These are phyloP conservation scores for Henckelia pumila DNA, from an alignment of 257 asterid genomes.

Conservation along the genomic window DNA sequence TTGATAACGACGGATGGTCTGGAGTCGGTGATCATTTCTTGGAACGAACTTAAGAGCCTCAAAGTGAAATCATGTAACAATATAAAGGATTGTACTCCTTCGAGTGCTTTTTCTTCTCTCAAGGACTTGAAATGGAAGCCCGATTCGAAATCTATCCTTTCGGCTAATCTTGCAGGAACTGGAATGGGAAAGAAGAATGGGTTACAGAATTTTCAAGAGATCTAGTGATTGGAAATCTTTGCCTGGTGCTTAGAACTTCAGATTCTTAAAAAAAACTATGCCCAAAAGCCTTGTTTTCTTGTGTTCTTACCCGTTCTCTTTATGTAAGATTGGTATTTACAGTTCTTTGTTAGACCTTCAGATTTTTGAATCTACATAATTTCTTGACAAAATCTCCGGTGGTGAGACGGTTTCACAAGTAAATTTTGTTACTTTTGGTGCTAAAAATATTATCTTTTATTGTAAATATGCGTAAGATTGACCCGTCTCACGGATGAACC, in stretches of 20 bases:
- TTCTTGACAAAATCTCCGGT: too few relatives aligned
- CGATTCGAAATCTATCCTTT: conserved; percentile 45
- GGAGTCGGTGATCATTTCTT: conserved; percentile 49
- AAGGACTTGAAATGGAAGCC: conserved; percentile 69
- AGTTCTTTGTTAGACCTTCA: neutral
- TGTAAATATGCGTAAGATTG: too few relatives aligned
- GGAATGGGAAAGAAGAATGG: conserved; percentile 64
- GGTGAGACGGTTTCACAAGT: too few relatives aligned
- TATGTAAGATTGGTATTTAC: neutral
- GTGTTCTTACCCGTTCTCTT: neutral
- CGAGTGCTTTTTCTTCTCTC: conserved; percentile 46
- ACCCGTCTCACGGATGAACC: too few relatives aligned
- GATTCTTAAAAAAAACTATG: conserved; percentile 1
- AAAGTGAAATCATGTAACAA: conserved; percentile 56
- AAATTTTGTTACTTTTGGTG: too few relatives aligned
- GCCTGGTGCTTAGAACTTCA: conserved; percentile 36
- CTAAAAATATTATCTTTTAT: too few relatives aligned
- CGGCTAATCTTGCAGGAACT: conserved; percentile 50
- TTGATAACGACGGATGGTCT: conserved; percentile 57
- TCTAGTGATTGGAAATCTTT: conserved; percentile 62
- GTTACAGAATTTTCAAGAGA: conserved; percentile 52
- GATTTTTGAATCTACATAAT: neutral
- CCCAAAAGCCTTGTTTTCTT: neutral
- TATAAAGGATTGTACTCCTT: conserved; percentile 53
- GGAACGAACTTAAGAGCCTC: conserved; percentile 62